These are phyloP conservation scores for Planoprotostelium fungivorum DNA, from an alignment of 78 protist genomes.

Conservation along the genomic window DNA sequence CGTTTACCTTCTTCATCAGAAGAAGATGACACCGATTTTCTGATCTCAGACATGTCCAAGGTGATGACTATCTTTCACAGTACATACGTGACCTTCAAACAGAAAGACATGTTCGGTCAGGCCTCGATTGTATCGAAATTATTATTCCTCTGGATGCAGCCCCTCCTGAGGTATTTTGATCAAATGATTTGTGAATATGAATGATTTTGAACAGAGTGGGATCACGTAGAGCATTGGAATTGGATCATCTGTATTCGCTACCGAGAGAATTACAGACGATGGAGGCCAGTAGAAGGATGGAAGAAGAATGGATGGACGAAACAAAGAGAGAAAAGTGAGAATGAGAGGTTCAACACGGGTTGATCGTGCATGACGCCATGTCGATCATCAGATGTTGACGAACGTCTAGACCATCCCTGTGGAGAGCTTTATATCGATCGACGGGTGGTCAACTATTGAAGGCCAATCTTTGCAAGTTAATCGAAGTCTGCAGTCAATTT, in stretches of 20 bases:
- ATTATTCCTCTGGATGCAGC: not conserved
- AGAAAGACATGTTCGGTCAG: not conserved
- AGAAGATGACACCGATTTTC: not conserved
- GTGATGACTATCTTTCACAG: not conserved
- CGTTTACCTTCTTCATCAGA: not conserved
- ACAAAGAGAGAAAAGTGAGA: not conserved
- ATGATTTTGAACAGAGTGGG: no score
- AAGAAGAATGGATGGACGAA: not conserved
- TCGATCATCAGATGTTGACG: no score
- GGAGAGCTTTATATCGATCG: not conserved
- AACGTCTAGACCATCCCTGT: not conserved
- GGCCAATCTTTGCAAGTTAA: not conserved
- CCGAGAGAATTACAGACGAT: not conserved
- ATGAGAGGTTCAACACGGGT: not conserved
- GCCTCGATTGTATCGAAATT: not conserved
- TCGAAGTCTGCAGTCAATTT: conserved; percentile 3
- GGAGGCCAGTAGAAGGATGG: not conserved
- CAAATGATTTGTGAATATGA: no score
- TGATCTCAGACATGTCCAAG: not conserved
- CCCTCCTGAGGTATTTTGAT: not conserved
- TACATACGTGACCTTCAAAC: not conserved
- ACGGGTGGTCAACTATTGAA: not conserved
- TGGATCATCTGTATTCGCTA: not conserved
- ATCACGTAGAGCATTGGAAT: not conserved
- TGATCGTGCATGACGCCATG: not conserved